Conservation (phyloP, 2,329 filamentous ascomycete species). For the Colletotrichum sidae region DNA sequence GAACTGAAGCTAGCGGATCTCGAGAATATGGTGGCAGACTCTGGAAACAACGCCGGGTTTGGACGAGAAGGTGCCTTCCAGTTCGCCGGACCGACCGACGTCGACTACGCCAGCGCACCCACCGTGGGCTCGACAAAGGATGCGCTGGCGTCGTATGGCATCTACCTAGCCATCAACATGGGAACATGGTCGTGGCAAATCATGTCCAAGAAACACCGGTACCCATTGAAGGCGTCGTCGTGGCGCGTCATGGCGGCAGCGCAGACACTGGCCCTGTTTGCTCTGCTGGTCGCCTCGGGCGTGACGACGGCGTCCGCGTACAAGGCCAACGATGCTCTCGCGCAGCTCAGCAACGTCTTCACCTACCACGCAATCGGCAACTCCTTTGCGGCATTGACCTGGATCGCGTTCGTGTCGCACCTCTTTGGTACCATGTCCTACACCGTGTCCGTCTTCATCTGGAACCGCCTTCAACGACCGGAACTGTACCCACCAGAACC, state of each 20-base stretch:
- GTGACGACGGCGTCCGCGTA: conserved; percentile 1
- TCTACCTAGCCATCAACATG: conserved; percentile 10
- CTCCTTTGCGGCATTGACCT: conserved; percentile 13
- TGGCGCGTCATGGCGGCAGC: conserved; percentile 7
- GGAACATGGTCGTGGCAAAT: conserved; percentile 18
- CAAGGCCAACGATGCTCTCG: conserved; percentile 7
- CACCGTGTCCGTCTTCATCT: conserved; percentile 3
- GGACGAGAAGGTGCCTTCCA: conserved; percentile 2
- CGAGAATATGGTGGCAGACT: not conserved
- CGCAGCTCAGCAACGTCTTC: conserved; percentile 5
- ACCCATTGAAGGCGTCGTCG: not conserved
- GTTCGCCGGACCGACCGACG: not conserved
- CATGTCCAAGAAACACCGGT: conserved; percentile 3
- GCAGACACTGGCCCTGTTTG: conserved; percentile 13
- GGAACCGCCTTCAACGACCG: conserved; percentile 12
- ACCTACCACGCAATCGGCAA: conserved; percentile 11
- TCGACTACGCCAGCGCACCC: not conserved
- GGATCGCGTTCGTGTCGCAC: conserved; percentile 23
- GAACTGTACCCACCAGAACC: conserved; percentile 24
- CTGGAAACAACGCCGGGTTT: too few relatives aligned
- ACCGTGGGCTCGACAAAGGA: conserved; percentile 1
- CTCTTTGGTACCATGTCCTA: conserved; percentile 2
- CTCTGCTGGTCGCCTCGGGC: conserved; percentile 16
- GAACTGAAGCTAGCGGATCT: not conserved
- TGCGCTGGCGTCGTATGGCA: conserved; percentile 13